These are phyloP conservation scores for Pharus latifolius DNA, from an alignment of 176 grass and related monocot species.

Conservation along the genomic window DNA sequence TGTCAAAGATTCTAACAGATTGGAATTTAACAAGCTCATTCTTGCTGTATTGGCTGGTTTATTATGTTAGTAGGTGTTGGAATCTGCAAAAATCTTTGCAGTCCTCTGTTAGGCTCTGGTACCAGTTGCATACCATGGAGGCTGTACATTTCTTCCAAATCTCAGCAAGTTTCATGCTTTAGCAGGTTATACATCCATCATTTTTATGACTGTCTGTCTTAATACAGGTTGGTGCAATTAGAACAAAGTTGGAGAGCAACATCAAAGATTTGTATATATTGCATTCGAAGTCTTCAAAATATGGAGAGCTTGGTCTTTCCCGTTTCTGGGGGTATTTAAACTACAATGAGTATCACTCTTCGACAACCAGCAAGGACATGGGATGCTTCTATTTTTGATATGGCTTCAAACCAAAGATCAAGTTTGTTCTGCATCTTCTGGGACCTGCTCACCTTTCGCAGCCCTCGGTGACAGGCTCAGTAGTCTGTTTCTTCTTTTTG, in stretches of 20 bases:
- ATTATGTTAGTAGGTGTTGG: not conserved
- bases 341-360: slow-evolving; percentile 79
- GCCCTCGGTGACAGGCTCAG: not conserved
- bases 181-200: not conserved
- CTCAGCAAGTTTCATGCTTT: not conserved
- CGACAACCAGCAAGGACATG: slow-evolving; percentile 19
- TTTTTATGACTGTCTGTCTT: slow-evolving; percentile 2
- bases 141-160: not conserved
- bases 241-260: slow-evolving; percentile 46
- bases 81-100: not conserved
- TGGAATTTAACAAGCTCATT: too few species aligned
- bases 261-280: slow-evolving; percentile 62
- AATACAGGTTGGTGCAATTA: slow-evolving; percentile 55
- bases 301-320: slow-evolving; percentile 63
- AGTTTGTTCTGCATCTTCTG: not conserved
- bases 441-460: slow-evolving; percentile 7
- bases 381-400: slow-evolving; percentile 36
- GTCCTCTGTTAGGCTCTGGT: not conserved
- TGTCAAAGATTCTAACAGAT: not conserved
- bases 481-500: too few species aligned
- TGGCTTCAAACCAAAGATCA: not conserved
- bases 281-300: slow-evolving; percentile 62
- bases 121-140: not conserved
- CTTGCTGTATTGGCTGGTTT: not conserved
- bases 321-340: slow-evolving; percentile 83